These are phyloP conservation scores for Cardamine occulta DNA, from an alignment of 345 rosid genomes.

Conservation along the genomic window DNA sequence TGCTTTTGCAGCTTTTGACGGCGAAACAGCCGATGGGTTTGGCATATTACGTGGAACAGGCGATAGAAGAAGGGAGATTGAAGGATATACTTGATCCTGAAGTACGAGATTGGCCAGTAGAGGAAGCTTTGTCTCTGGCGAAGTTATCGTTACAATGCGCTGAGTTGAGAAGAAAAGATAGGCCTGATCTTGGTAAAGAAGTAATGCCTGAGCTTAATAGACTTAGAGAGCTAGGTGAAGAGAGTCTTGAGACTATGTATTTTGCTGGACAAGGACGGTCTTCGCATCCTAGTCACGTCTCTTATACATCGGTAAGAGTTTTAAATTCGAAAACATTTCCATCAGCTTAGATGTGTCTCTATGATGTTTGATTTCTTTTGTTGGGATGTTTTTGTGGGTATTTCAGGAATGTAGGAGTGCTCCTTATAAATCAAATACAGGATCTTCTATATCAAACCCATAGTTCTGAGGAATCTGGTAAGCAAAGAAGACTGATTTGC, in stretches of 20 bases:
- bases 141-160: constrained; percentile 73
- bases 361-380: background rate
- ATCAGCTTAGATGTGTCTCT: background rate
- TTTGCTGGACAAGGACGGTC: constrained; percentile 39
- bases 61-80: constrained; percentile 67
- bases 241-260: constrained; percentile 44
- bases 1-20: constrained; percentile 82
- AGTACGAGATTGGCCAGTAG: constrained; percentile 84
- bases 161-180: constrained; percentile 84
- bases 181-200: constrained; percentile 84
- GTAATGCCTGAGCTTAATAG: constrained; percentile 66
- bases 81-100: constrained; percentile 67
- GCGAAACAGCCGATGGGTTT: constrained; percentile 89
- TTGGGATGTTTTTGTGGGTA: background rate
- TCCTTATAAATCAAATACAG: constrained; percentile 32
- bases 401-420: constrained; percentile 43
- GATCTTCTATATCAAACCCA: constrained; percentile 39
- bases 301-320: constrained; percentile 49
- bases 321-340: background rate
- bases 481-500: constrained; percentile 13
- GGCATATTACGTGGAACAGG: constrained; percentile 57
- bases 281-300: constrained; percentile 43
- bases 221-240: constrained; percentile 69
- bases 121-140: constrained; percentile 62
- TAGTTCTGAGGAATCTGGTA: constrained; percentile 33